These are phyloP conservation scores for Flaveria robusta DNA, from an alignment of 129 eudicot genomes.

Conservation along the genomic window DNA sequence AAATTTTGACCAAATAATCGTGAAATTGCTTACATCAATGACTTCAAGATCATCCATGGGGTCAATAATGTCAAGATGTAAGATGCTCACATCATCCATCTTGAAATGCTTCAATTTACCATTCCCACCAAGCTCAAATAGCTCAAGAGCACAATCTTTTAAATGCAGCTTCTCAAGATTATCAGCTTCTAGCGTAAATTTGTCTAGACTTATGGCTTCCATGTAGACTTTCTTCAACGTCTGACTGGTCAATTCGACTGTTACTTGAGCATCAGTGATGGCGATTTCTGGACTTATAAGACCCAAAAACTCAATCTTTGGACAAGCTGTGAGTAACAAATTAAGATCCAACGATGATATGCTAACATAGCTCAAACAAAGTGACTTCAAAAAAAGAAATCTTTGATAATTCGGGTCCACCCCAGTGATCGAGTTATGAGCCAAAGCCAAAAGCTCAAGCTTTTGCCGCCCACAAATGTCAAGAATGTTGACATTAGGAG, in stretches of 20 bases:
- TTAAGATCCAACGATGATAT: conserved; percentile 77
- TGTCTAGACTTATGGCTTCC: conserved; percentile 77
- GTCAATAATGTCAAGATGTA: conserved; percentile 76
- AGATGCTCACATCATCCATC: conserved; percentile 76
- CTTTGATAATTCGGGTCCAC: conserved; percentile 78
- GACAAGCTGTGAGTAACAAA: conserved; percentile 67
- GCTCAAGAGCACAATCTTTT: conserved; percentile 74
- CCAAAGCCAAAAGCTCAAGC: conserved; percentile 64
- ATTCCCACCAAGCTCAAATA: conserved; percentile 67
- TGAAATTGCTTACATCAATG: conserved; percentile 75
- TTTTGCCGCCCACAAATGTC: conserved; percentile 75
- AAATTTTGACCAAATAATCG: conserved; percentile 74
- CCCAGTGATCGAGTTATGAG: conserved; percentile 66
- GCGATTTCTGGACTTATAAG: conserved; percentile 70
- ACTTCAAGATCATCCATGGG: conserved; percentile 65
- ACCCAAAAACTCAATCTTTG: conserved; percentile 60
- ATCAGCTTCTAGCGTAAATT: conserved; percentile 73
- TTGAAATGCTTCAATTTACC: conserved; percentile 64
- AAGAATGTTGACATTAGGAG: conserved; percentile 73
- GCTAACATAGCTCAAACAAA: conserved; percentile 71
- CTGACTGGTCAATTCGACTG: conserved; percentile 57
- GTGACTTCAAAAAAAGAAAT: conserved; percentile 55
- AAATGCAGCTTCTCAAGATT: conserved; percentile 69
- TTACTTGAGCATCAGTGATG: conserved; percentile 67
- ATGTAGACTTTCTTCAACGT: conserved; percentile 62